phyloP scores from a whole-genome alignment of 495 filamentous ascomycete species.

The Glonium stellatum region DNA sequence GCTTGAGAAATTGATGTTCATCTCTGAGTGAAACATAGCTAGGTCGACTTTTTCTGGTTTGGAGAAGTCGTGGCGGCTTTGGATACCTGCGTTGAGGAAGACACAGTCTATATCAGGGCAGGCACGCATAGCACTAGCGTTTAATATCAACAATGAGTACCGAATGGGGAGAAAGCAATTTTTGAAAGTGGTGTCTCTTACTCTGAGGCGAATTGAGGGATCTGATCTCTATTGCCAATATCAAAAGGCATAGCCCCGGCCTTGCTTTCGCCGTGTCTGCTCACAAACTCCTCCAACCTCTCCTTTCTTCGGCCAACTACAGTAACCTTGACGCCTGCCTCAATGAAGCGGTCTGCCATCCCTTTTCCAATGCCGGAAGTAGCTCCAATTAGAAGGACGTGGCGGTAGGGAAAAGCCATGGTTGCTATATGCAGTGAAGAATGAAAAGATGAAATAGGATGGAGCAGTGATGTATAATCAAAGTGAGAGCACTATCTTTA shows the following conservation, averaged over 20 bases:
- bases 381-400: conserved; percentile 27
- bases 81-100: conserved; percentile 29
- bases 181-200: neutral
- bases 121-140: conserved; percentile 1
- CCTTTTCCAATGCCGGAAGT: conserved; percentile 25
- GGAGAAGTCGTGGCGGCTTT: conserved; percentile 8
- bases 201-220: conserved; percentile 8
- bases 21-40: conserved; percentile 10
- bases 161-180: neutral
- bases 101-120: conserved; percentile 23
- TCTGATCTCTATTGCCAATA: conserved; percentile 8
- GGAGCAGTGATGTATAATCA: too few relatives aligned
- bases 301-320: conserved; percentile 22
- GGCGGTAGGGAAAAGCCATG: conserved; percentile 27
- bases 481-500: too few relatives aligned
- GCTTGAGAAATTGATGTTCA: conserved; percentile 23
- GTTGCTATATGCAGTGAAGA: neutral
- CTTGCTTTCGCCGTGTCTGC: conserved; percentile 6
- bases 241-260: conserved; percentile 12
- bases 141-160: neutral
- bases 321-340: conserved; percentile 16
- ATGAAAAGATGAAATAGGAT: too few relatives aligned
- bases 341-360: conserved; percentile 16
- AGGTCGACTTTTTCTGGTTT: conserved; percentile 16
- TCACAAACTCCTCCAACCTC: conserved; percentile 21